Evolutionary conservation across 805 yeast species (phyloP).

Genomic region (Tanozyma kutaoensis): DNA sequence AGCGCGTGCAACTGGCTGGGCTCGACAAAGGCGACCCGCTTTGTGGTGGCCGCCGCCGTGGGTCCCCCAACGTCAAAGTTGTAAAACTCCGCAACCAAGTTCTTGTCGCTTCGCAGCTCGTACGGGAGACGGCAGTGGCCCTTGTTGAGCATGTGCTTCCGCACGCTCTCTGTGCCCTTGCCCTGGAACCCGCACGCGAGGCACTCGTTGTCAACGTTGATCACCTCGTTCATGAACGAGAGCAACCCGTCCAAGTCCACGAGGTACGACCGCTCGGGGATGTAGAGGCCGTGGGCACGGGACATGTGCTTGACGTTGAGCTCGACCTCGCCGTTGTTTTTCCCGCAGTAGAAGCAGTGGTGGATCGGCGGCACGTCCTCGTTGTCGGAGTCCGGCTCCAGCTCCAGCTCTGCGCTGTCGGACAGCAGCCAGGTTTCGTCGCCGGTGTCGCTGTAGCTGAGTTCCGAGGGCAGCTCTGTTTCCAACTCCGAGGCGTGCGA

Average conservation of each 20-base stretch:
- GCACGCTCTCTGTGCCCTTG: conserved; percentile 22
- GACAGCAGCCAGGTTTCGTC: no score
- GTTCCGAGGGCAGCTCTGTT: no score
- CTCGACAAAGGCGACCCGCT: neutral
- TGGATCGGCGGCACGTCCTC: conserved; percentile 30
- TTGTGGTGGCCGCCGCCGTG: neutral
- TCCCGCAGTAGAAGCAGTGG: conserved; percentile 46
- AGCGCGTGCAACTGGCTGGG: neutral
- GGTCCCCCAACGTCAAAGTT: conserved; percentile 10
- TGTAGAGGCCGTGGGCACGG: conserved; percentile 29
- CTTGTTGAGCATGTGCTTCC: conserved; percentile 30
- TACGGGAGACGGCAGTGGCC: conserved; percentile 34
- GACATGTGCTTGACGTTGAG: conserved; percentile 34
- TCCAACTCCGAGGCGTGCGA: no score
- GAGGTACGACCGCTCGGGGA: conserved; percentile 28
- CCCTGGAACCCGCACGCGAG: conserved; percentile 32
- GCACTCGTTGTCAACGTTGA: conserved; percentile 28
- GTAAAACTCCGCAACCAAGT: conserved; percentile 23
- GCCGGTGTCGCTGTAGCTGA: no score
- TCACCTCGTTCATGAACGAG: conserved; percentile 21
- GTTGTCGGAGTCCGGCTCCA: no score
- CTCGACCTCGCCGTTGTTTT: conserved; percentile 38
- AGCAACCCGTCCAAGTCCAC: conserved; percentile 25
- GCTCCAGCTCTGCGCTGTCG: no score
- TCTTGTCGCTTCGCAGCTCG: conserved; percentile 26